Evolutionary conservation across 192 early-diverging fungal genomes (phyloP), one percentile per base, ranked within the genome.

Genomic region (Ambispora gerdemannii): DNA sequence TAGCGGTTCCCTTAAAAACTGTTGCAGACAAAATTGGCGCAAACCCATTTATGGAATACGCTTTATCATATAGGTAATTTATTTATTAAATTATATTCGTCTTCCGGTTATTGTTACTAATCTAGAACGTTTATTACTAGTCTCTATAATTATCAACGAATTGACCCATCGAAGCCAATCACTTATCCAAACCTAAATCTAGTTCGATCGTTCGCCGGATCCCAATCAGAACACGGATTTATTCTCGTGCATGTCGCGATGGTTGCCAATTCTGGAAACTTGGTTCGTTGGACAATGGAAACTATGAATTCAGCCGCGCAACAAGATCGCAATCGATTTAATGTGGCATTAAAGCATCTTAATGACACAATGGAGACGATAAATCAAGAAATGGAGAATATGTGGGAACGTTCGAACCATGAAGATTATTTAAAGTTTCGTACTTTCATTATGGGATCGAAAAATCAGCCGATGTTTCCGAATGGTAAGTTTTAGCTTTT

Each of bases 391-490:
- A 87, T 96, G 89, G 87, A 92, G 34, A 84, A 83, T 31, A 94
- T 94, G 84, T 89, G 92, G 87, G 76, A 79, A 56, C 78, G 83
- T n/a, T 84, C 81, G 24, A 67, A 83, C 24, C 82, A 90, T 25
- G 79, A 73, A 3, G 92, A 92, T 66, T 94, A 96, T 59, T 75
- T 87, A 43, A 88, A 91, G 76, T 96, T 94, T 83, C 81, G 93
- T n/a, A 93, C 94, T 1, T 96, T 93, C 76, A 92, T 96, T 62
- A 93, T 91, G 87, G 94, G 92, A 6, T 89, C 87, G 61, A 92
- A 90, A 80, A 88, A 89, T 75, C 90, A 93, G 84, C 85, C 91
- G 52, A 93, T 96, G 92, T 96, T 96, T 82, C 91, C 88, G 70
- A 82, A 89, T 30, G 93, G 62, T 63, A 38, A 20, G 24, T 10